Percentiles rank a stretch among this genome's conserved stretches.
These are phyloP conservation scores for Apiotrichum siamense DNA, from an alignment of 1,284 basidiomycete genomes.

Conservation along the genomic window DNA sequence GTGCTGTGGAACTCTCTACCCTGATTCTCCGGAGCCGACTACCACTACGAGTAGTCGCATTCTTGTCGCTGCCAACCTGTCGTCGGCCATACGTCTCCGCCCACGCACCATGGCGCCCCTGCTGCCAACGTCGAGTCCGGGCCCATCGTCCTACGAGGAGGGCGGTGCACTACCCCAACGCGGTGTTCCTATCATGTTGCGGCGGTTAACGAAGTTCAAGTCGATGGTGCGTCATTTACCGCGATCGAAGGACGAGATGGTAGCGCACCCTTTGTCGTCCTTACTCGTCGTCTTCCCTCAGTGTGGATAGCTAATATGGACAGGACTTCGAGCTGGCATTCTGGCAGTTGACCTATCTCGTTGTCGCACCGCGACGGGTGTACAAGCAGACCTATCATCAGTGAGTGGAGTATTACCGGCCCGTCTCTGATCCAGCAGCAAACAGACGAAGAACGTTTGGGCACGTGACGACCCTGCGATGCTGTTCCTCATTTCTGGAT, in stretches of 20 bases:
- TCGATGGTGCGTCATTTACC: conserved; percentile 80
- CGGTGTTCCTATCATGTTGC: conserved; percentile 64
- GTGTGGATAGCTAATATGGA: not conserved
- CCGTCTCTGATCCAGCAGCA: conserved; percentile 10
- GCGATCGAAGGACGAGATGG: too few species aligned
- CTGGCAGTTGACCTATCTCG: conserved; percentile 88
- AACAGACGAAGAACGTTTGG: conserved; percentile 98
- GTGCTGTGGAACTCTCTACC: too few species aligned
- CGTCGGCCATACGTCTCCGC: conserved; percentile 24
- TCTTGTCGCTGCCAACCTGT: conserved; percentile 10
- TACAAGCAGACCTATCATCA: conserved; percentile 51
- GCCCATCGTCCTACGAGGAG: conserved; percentile 6
- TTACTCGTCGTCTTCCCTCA: too few species aligned
- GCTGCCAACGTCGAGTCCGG: conserved; percentile 9
- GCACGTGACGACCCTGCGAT: conserved; percentile 92
- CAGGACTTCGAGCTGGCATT: conserved; percentile 92
- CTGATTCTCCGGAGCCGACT: not conserved
- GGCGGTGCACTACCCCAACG: conserved; percentile 7
- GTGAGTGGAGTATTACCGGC: conserved; percentile 18
- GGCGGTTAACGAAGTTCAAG: conserved; percentile 68
- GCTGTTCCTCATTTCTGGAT: conserved; percentile 71
- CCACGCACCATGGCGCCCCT: conserved; percentile 18
- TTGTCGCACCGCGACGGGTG: conserved; percentile 83
- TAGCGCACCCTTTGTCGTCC: too few species aligned
- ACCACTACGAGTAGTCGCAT: not conserved